Conservation (phyloP, 352 stramenopile species). For the Pythium insidiosum region DNA sequence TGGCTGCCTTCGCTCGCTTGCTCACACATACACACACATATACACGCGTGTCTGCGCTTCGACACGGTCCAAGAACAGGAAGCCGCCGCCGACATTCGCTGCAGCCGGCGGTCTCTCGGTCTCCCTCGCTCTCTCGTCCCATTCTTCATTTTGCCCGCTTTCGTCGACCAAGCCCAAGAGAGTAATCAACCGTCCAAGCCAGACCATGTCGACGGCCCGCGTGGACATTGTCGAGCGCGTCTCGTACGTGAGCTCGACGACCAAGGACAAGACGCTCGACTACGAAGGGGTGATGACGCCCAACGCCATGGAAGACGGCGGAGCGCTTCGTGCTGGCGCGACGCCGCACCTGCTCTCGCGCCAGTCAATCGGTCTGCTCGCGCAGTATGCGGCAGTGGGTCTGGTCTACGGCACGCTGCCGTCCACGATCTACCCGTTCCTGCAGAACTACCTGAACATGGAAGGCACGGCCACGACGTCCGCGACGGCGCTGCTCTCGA, state of each 20-base stretch:
- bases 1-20: too few species aligned
- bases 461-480: constrained; percentile 19
- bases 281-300: constrained; percentile 2
- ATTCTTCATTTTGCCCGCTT: background rate
- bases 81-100: background rate
- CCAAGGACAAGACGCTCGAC: constrained; percentile 7
- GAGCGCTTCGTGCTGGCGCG: constrained; percentile 15
- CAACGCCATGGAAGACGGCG: constrained; percentile 5
- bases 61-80: too few species aligned
- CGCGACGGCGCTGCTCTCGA: constrained; percentile 15
- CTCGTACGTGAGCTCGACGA: constrained; percentile 16
- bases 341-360: constrained; percentile 14
- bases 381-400: constrained; percentile 23
- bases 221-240: constrained; percentile 12
- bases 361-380: constrained; percentile 19
- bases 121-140: background rate
- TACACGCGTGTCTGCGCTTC: background rate
- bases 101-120: background rate
- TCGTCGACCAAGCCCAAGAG: background rate
- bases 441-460: constrained; percentile 24
- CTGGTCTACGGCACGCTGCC: constrained; percentile 24
- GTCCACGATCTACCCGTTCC: constrained; percentile 21
- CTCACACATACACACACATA: background rate
- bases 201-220: constrained; percentile 10
- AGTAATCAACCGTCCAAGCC: background rate